Conservation (phyloP, 2,329 filamentous ascomycete species). For the Hypoxylon sp. region DNA sequence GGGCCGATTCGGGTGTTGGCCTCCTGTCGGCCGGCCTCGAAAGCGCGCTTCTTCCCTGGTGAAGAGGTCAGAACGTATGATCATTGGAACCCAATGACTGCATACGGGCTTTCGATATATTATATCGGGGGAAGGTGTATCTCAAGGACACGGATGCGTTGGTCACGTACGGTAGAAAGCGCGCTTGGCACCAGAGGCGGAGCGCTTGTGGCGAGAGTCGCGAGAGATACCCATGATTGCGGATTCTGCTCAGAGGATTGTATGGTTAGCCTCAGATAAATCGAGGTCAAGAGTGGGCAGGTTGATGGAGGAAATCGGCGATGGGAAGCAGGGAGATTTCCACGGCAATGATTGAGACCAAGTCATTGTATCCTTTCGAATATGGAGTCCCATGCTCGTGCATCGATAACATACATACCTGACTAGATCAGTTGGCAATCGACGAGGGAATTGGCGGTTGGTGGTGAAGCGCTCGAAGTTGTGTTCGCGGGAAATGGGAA, state of each 20-base stretch:
- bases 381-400: not conserved
- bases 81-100: slow-evolving; percentile 53
- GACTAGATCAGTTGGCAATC: slow-evolving; percentile 49
- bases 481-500: slow-evolving; percentile 42
- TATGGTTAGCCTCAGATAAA: slow-evolving; percentile 25
- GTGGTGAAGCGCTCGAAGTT: slow-evolving; percentile 41
- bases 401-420: slow-evolving; percentile 45
- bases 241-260: slow-evolving; percentile 63
- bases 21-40: slow-evolving; percentile 99
- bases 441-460: slow-evolving; percentile 43
- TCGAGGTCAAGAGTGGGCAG: not conserved
- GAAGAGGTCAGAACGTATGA: slow-evolving; percentile 81
- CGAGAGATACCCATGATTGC: slow-evolving; percentile 99
- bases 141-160: slow-evolving; percentile 42
- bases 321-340: not conserved
- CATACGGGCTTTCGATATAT: slow-evolving; percentile 75
- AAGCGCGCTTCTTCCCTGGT: slow-evolving; percentile 94
- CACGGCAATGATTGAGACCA: not conserved
- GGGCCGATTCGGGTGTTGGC: slow-evolving; percentile 99
- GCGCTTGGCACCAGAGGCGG: slow-evolving; percentile 98
- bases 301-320: not conserved
- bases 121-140: slow-evolving; percentile 35
- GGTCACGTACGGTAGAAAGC: slow-evolving; percentile 84
- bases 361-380: slow-evolving; percentile 1
- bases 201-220: slow-evolving; percentile 99